Evolutionary conservation across 2,329 filamentous ascomycete genomes (phyloP).

Genomic region (Epichloe typhina): DNA sequence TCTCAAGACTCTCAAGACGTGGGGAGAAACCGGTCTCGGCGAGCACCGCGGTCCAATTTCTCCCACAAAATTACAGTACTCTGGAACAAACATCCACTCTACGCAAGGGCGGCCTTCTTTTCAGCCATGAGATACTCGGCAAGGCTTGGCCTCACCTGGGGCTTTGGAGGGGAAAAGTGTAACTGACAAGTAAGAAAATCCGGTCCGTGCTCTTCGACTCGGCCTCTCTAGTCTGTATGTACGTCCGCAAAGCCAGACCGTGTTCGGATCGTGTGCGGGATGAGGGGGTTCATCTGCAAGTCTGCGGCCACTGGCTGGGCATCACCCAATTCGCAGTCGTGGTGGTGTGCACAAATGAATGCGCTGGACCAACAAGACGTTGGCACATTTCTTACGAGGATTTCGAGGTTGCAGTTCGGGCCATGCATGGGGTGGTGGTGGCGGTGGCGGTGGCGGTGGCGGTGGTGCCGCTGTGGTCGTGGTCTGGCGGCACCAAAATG

Average conservation of each 20-base stretch:
- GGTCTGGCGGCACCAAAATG: background rate
- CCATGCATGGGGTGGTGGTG: background rate
- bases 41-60: background rate
- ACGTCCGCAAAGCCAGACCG: too few species aligned
- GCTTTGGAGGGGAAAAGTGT: too few species aligned
- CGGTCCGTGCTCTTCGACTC: too few species aligned
- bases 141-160: too few species aligned
- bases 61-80: background rate
- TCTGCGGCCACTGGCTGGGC: background rate
- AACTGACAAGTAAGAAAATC: too few species aligned
- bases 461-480: background rate
- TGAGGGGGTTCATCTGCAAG: background rate
- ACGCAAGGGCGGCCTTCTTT: background rate
- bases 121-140: too few species aligned
- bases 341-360: background rate
- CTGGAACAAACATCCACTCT: slow-evolving; percentile 1
- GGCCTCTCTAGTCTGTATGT: too few species aligned
- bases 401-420: background rate
- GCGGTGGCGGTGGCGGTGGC: background rate
- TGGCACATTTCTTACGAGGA: background rate
- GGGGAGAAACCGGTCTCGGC: background rate
- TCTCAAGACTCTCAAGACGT: background rate
- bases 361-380: slow-evolving; percentile 2
- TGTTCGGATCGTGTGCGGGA: background rate
- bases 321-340: background rate